Evolutionary conservation across 495 filamentous ascomycete genomes (phyloP).

Genomic region (Stereocaulon alpinum): DNA sequence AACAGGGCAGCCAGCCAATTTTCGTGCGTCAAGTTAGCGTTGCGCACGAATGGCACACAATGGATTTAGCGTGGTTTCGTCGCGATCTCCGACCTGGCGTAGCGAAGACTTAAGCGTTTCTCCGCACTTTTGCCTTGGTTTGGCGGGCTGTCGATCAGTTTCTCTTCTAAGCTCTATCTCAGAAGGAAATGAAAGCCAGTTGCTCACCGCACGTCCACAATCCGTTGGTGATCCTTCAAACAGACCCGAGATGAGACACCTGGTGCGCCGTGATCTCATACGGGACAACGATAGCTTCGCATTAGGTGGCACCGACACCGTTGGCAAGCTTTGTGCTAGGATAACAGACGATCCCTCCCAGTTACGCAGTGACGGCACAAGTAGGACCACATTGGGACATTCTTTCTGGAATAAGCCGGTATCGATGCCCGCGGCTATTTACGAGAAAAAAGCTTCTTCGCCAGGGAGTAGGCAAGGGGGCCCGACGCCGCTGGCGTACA

Average conservation of each 20-base stretch:
- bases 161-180: neutral
- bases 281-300: neutral
- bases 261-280: neutral
- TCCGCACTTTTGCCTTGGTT: neutral
- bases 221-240: neutral
- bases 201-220: neutral
- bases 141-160: neutral
- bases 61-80: neutral
- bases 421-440: neutral
- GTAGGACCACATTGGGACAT: neutral
- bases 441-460: neutral
- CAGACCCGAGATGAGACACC: neutral
- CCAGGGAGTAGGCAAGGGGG: too few species aligned
- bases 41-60: neutral
- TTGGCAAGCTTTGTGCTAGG: neutral
- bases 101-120: neutral
- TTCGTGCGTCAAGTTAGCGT: neutral
- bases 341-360: neutral
- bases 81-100: neutral
- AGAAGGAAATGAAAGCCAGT: neutral
- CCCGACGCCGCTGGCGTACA: constrained; percentile 3
- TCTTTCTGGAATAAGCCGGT: too few species aligned
- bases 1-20: neutral
- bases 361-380: neutral
- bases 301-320: neutral